Evolutionary conservation across 2,329 filamentous ascomycete genomes (phyloP), one percentile per base, ranked within the genome.

Genomic region (Fusarium nisikadoi): DNA sequence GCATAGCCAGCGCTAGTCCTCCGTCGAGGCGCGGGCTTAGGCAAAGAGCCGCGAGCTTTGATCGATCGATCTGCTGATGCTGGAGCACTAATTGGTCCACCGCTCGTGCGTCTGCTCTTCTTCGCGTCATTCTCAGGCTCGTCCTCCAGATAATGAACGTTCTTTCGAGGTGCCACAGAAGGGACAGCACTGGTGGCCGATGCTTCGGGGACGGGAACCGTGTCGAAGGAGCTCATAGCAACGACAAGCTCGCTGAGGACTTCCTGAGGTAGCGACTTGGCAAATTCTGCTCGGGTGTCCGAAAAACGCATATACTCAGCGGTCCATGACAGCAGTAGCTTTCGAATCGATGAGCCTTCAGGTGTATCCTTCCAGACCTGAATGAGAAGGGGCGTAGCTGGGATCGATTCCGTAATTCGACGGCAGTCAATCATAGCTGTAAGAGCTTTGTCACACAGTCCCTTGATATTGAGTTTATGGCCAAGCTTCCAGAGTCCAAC

Each of bases 191-290:
- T 23, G 39, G 79, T 61, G 8, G 62, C 46, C 12, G 70, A 38
- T 43, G 29, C 70, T 46, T 79, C 81, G 14, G 80, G 79, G 7
- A 79, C 68, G 1, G 83, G 80, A 6, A 80, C 73, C 13, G 78
- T 80, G 52, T 88, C 85, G 62, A 89, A 81, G 25, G 87, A 85
- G 77, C 87, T 89, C 88, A 91, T 90, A 17, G 86, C 83, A 5
- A 91, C 85, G 1, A 91, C 89, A 10, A 91, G 83, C 78, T 91
- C 89, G 68, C 87, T 89, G 11, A 91, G 81, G 3, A 91, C 87
- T 72, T 90, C 88, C 69, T 91, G 87, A 0, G 89, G 89, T 6
- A 91, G 83, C 1, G 88, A 88, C 73, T 87, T 87, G 46, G 87
- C 89, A 74, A 91, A 91, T 66, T 89, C 87, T 13, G 86, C 83